A percentile compares a stretch with the other conserved stretches of the same genome.
These are phyloP conservation scores for Rhodomyrtus psidioides DNA, from an alignment of 441 rosid species.

Conservation along the genomic window DNA sequence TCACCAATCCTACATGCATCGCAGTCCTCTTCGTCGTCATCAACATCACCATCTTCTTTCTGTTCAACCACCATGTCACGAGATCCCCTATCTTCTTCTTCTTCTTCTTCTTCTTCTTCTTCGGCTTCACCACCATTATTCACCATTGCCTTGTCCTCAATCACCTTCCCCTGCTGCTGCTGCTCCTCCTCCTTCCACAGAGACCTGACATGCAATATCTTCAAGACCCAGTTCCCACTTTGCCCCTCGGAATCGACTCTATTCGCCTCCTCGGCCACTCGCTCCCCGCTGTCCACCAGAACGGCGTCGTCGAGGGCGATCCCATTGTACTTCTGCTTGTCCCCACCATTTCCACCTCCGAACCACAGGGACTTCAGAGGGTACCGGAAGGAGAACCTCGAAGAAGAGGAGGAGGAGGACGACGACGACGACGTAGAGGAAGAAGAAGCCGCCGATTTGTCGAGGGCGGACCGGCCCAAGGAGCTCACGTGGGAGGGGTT, in stretches of 20 bases:
- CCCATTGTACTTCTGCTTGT: constrained; percentile 31
- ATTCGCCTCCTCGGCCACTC: not conserved
- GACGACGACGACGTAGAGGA: not conserved
- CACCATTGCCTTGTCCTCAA: not conserved
- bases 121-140: not conserved
- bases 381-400: not conserved
- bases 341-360: not conserved
- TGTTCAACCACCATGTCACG: not conserved
- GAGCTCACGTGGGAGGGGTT: not conserved
- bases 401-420: not conserved
- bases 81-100: not conserved
- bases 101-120: too few relatives aligned
- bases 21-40: constrained; percentile 13
- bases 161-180: not conserved
- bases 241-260: constrained; percentile 18
- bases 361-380: not conserved
- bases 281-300: constrained; percentile 36
- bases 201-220: constrained; percentile 75
- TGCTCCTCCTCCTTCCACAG: constrained; percentile 30
- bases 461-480: not conserved
- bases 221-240: constrained; percentile 66
- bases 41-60: constrained; percentile 2
- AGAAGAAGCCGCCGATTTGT: not conserved
- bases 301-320: constrained; percentile 54
- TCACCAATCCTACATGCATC: constrained; percentile 43